Base-by-base conservation (phyloP, 257 asterid species). In the Fraxinus excelsior region DNA sequence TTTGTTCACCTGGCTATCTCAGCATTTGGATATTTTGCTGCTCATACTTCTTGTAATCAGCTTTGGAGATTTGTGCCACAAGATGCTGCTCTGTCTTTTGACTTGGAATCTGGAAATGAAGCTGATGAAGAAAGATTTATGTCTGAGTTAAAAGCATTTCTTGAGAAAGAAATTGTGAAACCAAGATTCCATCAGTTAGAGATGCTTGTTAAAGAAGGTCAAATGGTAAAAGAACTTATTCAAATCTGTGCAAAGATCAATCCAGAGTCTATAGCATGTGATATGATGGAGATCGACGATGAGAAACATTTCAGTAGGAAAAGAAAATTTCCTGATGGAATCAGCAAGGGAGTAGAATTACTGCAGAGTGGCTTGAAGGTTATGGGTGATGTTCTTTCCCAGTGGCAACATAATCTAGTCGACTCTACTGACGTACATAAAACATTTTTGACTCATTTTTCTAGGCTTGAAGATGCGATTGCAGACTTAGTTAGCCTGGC, bases 1-100 rank as follows among this genome's bases (percentile, higher is more conserved):
- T 86, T 93, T 49, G 86, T 81, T 83, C 98, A 96, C 85, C 83
- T 96, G 34, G 83, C 94, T 56, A 78, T 93, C 81, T 58, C 92
- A 5, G 91, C 97, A 32, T 96, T 96, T 44, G 97, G 95, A 58
- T 89, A 87, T 77, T 96, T 96, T 73, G 99, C 99, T 32, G 86
- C 92, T 74, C 92, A 80, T 25, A 93, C 97, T 68, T 80, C 90
- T 5, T 96, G 98, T 76, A 86, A 80, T 76, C 85, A 93, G 44
- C 90, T 96, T 25, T 96, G 99, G 98, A 87, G 97, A 79, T 96
- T 89, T 64, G 92, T 96, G 56, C 99, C 98, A 7, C 88, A 85
- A 65, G 95, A 93, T 82, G 99, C 99, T 11, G 95, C 99, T 3
- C 93, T 96, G 70, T 90, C 96, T 0, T 91, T 88, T 72, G 99